Base-by-base conservation (phyloP, 2,329 filamentous ascomycete species). In the Aureobasidium vineae region DNA sequence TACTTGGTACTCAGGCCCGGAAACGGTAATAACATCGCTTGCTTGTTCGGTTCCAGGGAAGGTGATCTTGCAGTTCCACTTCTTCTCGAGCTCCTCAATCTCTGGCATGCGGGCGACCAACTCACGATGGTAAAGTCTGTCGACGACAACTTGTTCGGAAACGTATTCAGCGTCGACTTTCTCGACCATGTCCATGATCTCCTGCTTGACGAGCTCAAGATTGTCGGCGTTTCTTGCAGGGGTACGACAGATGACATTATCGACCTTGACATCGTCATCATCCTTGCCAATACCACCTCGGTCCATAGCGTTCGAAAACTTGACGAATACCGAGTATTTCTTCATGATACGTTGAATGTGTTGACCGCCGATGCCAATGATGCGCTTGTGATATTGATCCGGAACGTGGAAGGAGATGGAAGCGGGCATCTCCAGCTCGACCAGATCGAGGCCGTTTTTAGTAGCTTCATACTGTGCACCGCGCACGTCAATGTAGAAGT, bases 291-390 rank as follows among this genome's bases (percentile, higher is more conserved):
- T 90, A 41, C 93, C 90, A 69, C 92, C 95, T 75, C 95, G 89
- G 76, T 99, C 95, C 93, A 98, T 98, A 19, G 95, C 95, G 73
- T 99, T 99, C 70, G 92, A 97, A 75, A 99, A 99, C 77, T 99
- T 99, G 81, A 99, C 95, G 73, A 99, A 99, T 71, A 99, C 95
- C 0, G 95, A 98, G 79, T 99, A 96, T 80, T 98, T 98, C 83
- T 99, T 98, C 95, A 99, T 99, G 81, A 99, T 98, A 65, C 94
- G 91, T 78, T 99, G 95, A 71, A 99, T 99, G 75, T 99, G 95
- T 77, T 98, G 94, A 11, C 95, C 95, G 68, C 95, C 95, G 73
- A 99, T 98, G 63, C 95, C 95, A 70, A 99, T 99, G 75, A 99
- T 99, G 57, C 95, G 92, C 82, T 99, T 99, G 80, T 99, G 95